Evolutionary conservation across 169 alveolate genomes (phyloP).

Genomic region (Plasmodium billcollinsi): DNA sequence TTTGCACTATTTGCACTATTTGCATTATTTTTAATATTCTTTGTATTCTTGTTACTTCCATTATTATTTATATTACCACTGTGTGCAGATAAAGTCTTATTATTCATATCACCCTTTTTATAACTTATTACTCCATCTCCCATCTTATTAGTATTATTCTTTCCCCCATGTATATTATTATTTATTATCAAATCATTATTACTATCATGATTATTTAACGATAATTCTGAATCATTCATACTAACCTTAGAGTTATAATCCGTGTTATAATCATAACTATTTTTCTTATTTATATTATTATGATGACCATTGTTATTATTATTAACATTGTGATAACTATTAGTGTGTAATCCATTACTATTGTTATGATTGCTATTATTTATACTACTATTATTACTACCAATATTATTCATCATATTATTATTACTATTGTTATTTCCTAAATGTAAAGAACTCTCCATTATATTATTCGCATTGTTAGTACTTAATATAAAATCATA

Average conservation of each 20-base stretch:
- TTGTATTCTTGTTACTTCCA: conserved; percentile 4
- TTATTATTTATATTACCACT: not conserved
- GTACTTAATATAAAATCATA: conserved; percentile 66
- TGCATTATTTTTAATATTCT: conserved; percentile 13
- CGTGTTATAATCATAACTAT: conserved; percentile 42
- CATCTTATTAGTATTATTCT: not conserved
- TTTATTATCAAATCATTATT: conserved; percentile 8
- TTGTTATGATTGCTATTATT: conserved; percentile 4
- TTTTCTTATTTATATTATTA: conserved; percentile 18
- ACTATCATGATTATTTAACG: conserved; percentile 36
- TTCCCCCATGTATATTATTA: conserved; percentile 3
- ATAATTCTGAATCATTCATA: conserved; percentile 45
- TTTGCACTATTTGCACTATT: not conserved
- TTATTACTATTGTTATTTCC: not conserved
- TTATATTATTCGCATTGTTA: conserved; percentile 18
- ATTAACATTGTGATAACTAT: not conserved
- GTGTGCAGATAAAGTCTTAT: too few relatives aligned
- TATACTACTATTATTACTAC: conserved; percentile 10
- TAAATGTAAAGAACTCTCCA: conserved; percentile 33
- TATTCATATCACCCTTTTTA: conserved; percentile 10
- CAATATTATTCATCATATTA: not conserved
- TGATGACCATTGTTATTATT: not conserved
- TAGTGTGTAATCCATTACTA: conserved; percentile 1
- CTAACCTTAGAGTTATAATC: conserved; percentile 51
- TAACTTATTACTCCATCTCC: not conserved